phyloP scores from a whole-genome alignment of 176 grass and related monocot species.

The Tillandsia fasciculata region DNA sequence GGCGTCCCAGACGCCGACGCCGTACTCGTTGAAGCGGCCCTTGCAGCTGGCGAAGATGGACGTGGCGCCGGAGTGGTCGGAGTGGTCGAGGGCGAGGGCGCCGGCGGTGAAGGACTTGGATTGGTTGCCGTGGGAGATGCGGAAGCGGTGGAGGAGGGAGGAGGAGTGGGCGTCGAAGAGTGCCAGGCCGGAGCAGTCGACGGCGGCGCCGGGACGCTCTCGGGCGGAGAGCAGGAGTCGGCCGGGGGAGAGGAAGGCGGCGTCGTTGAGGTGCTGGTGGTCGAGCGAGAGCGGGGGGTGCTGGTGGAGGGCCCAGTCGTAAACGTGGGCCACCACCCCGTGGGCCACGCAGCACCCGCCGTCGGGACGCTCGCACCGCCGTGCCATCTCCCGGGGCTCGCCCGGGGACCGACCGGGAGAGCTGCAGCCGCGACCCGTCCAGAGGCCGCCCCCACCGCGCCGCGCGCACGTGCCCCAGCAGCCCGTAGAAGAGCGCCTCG shows the following conservation, averaged over 20 bases:
- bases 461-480: constrained; percentile 68
- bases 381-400: constrained; percentile 80
- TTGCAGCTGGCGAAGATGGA: constrained; percentile 78
- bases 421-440: constrained; percentile 52
- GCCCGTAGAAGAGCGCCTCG: constrained; percentile 79
- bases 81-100: constrained; percentile 54
- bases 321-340: constrained; percentile 71
- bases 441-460: constrained; percentile 58
- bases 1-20: constrained; percentile 76
- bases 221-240: constrained; percentile 63
- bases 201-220: constrained; percentile 49
- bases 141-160: constrained; percentile 63
- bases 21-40: constrained; percentile 86
- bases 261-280: constrained; percentile 81
- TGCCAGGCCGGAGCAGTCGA: constrained; percentile 54
- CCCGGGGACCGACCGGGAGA: constrained; percentile 41
- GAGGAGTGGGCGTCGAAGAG: constrained; percentile 59
- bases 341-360: constrained; percentile 94
- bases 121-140: constrained; percentile 36
- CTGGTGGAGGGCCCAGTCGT: constrained; percentile 95
- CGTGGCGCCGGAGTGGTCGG: constrained; percentile 27
- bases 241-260: constrained; percentile 55
- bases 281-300: constrained; percentile 59
- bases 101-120: constrained; percentile 78
- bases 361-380: constrained; percentile 70